Conservation (phyloP, 805 yeast species). For the Komagataella mondaviorum region DNA sequence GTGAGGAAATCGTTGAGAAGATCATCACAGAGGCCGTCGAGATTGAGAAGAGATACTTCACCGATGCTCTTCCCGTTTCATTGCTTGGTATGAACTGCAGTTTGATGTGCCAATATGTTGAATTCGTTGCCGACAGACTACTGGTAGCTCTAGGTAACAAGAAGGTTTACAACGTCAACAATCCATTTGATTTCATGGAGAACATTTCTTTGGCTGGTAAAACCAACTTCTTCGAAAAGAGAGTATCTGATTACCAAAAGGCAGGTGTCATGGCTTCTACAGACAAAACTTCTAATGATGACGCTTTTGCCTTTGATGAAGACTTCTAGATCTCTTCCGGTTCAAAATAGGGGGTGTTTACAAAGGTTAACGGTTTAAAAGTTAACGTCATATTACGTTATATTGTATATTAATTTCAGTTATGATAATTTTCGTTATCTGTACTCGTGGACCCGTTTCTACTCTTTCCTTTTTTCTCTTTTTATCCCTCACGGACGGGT, state of each 20-base stretch:
- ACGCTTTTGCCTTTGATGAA: slow-evolving; percentile 77
- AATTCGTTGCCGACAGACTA: slow-evolving; percentile 94
- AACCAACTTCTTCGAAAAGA: slow-evolving; percentile 97
- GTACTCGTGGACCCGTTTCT: no score
- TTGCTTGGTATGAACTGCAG: slow-evolving; percentile 89
- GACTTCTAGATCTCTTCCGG: slow-evolving; percentile 48
- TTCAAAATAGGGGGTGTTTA: background rate
- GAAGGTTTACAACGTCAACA: slow-evolving; percentile 74
- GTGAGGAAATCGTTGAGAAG: slow-evolving; percentile 60
- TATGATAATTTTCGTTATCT: background rate
- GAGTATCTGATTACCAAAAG: slow-evolving; percentile 97
- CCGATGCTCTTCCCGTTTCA: slow-evolving; percentile 89
- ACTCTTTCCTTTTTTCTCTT: background rate
- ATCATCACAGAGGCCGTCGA: slow-evolving; percentile 91
- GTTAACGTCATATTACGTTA: background rate
- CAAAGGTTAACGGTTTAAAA: background rate
- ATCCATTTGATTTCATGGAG: slow-evolving; percentile 98
- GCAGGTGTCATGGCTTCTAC: slow-evolving; percentile 95
- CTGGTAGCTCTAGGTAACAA: slow-evolving; percentile 83
- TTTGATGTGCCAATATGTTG: slow-evolving; percentile 96
- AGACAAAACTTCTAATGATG: slow-evolving; percentile 29
- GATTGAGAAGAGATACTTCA: slow-evolving; percentile 88
- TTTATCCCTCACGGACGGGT: slow-evolving; percentile 1
- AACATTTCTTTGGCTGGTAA: slow-evolving; percentile 96
- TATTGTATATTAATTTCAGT: background rate